Conservation (phyloP, 768 basidiomycete genomes). For the Cystofilobasidium bisporidii region DNA sequence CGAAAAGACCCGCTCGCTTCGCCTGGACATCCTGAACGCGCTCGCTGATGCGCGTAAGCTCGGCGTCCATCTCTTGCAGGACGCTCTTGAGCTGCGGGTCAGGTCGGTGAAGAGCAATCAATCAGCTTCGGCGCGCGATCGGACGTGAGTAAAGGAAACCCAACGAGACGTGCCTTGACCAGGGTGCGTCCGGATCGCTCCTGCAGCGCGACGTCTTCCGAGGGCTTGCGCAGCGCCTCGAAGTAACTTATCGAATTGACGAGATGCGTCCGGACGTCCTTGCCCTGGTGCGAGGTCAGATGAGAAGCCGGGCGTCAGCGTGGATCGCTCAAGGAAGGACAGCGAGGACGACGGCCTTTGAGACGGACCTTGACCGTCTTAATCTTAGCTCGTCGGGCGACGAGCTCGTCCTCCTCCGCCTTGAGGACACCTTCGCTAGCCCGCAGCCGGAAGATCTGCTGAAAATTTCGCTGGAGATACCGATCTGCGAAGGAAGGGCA, state of each 20-base stretch:
- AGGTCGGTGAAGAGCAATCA: too few species aligned
- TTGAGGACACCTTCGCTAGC: conserved; percentile 13
- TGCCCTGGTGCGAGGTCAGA: not conserved
- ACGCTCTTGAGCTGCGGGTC: conserved; percentile 6
- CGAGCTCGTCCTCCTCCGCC: not conserved
- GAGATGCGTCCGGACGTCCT: conserved; percentile 15
- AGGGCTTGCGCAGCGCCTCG: not conserved
- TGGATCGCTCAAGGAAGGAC: too few species aligned
- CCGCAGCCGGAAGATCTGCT: not conserved
- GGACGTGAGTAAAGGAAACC: too few species aligned
- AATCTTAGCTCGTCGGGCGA: not conserved
- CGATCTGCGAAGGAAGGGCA: too few species aligned
- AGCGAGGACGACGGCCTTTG: too few species aligned
- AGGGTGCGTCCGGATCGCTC: not conserved
- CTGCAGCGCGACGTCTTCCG: not conserved
- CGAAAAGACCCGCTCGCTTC: not conserved
- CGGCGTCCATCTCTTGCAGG: conserved; percentile 8
- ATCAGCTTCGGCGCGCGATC: too few species aligned
- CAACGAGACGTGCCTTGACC: conserved; percentile 1
- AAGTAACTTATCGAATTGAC: conserved; percentile 13
- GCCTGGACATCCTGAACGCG: not conserved
- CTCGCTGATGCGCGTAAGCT: not conserved
- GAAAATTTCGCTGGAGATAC: conserved; percentile 8
- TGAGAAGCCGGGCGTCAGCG: too few species aligned
- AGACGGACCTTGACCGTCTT: conserved; percentile 17